Base-by-base conservation (phyloP, 176 grass and related monocot species). In the Pontederia crassipes region DNA sequence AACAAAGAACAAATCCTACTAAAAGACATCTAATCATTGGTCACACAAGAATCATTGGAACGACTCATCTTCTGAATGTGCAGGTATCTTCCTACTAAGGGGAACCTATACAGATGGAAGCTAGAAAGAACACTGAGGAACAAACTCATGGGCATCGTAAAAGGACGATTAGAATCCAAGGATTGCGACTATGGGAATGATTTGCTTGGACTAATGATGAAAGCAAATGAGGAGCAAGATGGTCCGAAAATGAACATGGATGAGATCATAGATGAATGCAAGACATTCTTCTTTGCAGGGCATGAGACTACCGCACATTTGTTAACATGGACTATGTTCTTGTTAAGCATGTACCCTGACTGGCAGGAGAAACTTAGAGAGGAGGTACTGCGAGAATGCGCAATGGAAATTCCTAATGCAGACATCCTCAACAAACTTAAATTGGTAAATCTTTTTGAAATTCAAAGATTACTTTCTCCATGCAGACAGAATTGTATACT, bases 241-340 rank as follows among this genome's bases (percentile, higher is more conserved):
- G 32, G 32, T 40, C 32, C 2, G 6, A 40, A 3, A 40, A 40
- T 40, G 32, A 40, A 2, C 32, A 40, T 40, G 32, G 81, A 84
- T 0, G 72, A 84, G 72, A 84, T 84, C 71, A 67, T 84, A 17
- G 76, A 75, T 2, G 76, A 79, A 52, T 79, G 81, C 81, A 84
- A 84, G 71, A 84, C 72, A 2, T 84, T 84, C 81, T 79, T 79
- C 81, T 71, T 84, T 10, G 76, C 66, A 0, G 76, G 81, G 0
- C 66, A 84, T n/a, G 81, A 79, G 17, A 75, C 75, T 67, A 75
- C 75, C 2, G 65, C 69, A 0, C 74, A 77, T 12, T 29, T 56
- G 0, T 62, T 82, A 15, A 73, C 74, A 1, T 82, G 80, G 74
- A 35, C 74, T 10, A 14, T 46, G 2, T 74, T 83, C 53, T 28